phyloP scores from a whole-genome alignment of 2,329 filamentous ascomycete genomes.

The Neocucurbitaria cava region DNA sequence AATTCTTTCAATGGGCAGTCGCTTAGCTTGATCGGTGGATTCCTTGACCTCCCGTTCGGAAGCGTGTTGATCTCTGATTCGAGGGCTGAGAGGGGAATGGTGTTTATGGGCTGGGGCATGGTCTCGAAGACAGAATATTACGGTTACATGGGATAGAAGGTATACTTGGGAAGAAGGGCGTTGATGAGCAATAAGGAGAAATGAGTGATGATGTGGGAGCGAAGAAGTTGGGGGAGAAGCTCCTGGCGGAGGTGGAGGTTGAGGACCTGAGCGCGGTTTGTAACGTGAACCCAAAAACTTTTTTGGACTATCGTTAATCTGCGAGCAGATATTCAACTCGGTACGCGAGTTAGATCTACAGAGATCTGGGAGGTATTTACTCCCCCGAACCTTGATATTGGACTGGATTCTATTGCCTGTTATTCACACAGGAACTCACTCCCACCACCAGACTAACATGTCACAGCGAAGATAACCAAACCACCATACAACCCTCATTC shows the following conservation, averaged over 20 bases:
- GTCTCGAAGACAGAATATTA: background rate
- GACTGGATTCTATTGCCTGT: background rate
- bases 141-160: background rate
- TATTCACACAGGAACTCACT: background rate
- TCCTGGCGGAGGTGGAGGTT: conserved; percentile 53
- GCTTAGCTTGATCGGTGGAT: conserved; percentile 59
- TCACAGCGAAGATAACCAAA: background rate
- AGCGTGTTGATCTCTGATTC: conserved; percentile 59
- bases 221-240: conserved; percentile 59
- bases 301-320: background rate
- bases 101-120: conserved; percentile 64
- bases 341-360: conserved; percentile 37
- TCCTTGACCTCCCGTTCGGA: conserved; percentile 60
- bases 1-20: conserved; percentile 66
- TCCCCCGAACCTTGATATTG: background rate
- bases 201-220: conserved; percentile 38
- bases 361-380: conserved; percentile 12
- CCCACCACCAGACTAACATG: background rate
- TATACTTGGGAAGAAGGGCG: conserved; percentile 1
- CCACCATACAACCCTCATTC: background rate
- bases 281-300: background rate
- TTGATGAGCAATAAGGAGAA: conserved; percentile 10
- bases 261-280: conserved; percentile 40
- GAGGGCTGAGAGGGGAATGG: conserved; percentile 62
- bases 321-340: conserved; percentile 49